Evolutionary conservation across 2,329 filamentous ascomycete species (phyloP).

Genomic region (Leptographium radiaticola): DNA sequence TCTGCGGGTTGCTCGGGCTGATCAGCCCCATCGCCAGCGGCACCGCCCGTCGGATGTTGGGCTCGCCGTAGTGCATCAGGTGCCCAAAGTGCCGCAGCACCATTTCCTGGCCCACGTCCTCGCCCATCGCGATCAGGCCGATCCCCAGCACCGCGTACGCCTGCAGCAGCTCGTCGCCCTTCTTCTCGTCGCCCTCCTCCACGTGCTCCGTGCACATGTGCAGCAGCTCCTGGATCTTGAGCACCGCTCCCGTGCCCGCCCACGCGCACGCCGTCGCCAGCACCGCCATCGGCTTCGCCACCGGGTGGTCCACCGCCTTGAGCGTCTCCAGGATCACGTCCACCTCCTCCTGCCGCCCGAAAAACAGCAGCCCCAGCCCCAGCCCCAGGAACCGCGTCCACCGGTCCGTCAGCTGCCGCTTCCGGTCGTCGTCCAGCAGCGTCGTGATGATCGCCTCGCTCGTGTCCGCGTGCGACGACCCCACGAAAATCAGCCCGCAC

Average conservation of each 20-base stretch:
- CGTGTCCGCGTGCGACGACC: slow-evolving; percentile 81
- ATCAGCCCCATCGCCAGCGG: slow-evolving; percentile 93
- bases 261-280: slow-evolving; percentile 94
- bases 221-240: slow-evolving; percentile 93
- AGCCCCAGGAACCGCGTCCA: slow-evolving; percentile 96
- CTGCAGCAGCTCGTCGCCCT: slow-evolving; percentile 88
- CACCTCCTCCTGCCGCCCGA: slow-evolving; percentile 96
- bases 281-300: slow-evolving; percentile 90
- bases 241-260: slow-evolving; percentile 91
- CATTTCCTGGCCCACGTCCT: slow-evolving; percentile 98
- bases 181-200: slow-evolving; percentile 88
- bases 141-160: slow-evolving; percentile 92
- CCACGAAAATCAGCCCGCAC: slow-evolving; percentile 82
- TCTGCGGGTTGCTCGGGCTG: slow-evolving; percentile 95
- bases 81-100: slow-evolving; percentile 94
- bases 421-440: slow-evolving; percentile 83
- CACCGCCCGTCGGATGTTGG: slow-evolving; percentile 93
- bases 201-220: slow-evolving; percentile 98
- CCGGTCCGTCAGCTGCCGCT: slow-evolving; percentile 87
- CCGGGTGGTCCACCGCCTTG: slow-evolving; percentile 92
- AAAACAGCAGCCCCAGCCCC: slow-evolving; percentile 85
- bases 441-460: slow-evolving; percentile 87
- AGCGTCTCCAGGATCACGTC: slow-evolving; percentile 94
- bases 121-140: slow-evolving; percentile 91
- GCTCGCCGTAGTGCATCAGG: slow-evolving; percentile 96